Evolutionary conservation across 441 rosid species (phyloP), one percentile per base, ranked within the genome.

Genomic region (Erysimum cheiri): DNA sequence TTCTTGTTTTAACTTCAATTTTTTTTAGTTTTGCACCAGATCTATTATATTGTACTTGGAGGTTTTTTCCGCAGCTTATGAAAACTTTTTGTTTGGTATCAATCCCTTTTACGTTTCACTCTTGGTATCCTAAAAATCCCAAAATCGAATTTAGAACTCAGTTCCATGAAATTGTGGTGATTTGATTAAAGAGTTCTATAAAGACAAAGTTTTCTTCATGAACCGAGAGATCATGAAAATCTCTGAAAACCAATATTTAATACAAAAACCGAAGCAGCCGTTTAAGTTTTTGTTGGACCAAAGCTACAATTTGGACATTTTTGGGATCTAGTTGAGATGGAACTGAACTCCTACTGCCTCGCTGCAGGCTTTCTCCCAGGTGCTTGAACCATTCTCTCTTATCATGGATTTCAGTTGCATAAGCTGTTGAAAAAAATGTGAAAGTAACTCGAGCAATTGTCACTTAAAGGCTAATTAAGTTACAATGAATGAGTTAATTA

Each of bases 371-470:
- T 7, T 29, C 36, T 15, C 61, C 72, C 41, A 52, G 2, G 49
- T 60, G 66, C 54, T 55, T 11, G 41, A 14, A 61, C 60, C 35
- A 33, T 15, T 19, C 60, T 69, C 74, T 11, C 60, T 40, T 35
- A 69, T 6, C 70, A 69, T 19, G 1, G 66, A 62, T 17, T 69
- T 75, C 37, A 69, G 40, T 37, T 75, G 74, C 3, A 50, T 39
- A 31, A 75, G 66, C 78, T 75, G 70, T 32, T 62, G 5, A 62
- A 37, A 62, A 13, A 39, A 67, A 33, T 50, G 57, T 40, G 47
- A 32, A 64, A 47, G 10, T 8, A 47, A 28, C n/a, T 19, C 48
- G 24, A 22, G 1, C 26, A 12, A 46, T n/a, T 36, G 47, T 35
- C 53, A 61, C 65, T 53, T 22, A 8, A 62, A 22, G 8, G 13